A percentile compares a stretch with the other conserved stretches of the same genome.
These are phyloP conservation scores for Fusarium pseudograminearum DNA, from an alignment of 2,329 filamentous ascomycete genomes.

Conservation along the genomic window DNA sequence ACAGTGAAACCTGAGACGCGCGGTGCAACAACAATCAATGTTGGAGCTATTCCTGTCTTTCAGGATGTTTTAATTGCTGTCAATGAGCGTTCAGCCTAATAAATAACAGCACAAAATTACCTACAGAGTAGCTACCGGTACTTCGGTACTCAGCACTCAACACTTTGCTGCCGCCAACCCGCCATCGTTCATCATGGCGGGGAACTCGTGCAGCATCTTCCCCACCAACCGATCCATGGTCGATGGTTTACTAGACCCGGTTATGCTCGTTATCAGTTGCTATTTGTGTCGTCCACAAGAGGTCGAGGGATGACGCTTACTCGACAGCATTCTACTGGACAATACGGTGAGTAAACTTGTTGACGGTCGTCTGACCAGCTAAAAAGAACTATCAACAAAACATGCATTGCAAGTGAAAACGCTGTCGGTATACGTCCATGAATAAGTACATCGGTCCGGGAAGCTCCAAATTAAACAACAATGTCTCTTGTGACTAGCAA, in stretches of 20 bases:
- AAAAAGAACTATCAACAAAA: constrained; percentile 24
- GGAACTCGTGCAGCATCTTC: constrained; percentile 40
- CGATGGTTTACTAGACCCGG: constrained; percentile 15
- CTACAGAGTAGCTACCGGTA: background rate
- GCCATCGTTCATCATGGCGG: constrained; percentile 39
- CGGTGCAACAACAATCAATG: constrained; percentile 15
- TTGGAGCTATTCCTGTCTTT: background rate
- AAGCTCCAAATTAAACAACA: background rate
- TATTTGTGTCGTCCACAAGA: constrained; percentile 41
- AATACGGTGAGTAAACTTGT: constrained; percentile 27
- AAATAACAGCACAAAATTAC: background rate
- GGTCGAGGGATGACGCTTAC: constrained; percentile 48
- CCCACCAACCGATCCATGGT: constrained; percentile 45
- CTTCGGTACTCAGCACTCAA: constrained; percentile 18
- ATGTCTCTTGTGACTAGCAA: background rate
- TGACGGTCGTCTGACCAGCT: constrained; percentile 39
- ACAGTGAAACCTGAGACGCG: constrained; percentile 23
- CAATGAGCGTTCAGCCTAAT: background rate
- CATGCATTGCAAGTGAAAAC: constrained; percentile 29
- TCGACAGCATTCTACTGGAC: constrained; percentile 46
- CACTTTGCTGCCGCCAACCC: constrained; percentile 21
- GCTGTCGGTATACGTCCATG: constrained; percentile 3
- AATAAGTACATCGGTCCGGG: background rate
- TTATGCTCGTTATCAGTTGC: constrained; percentile 15
- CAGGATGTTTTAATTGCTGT: background rate